Conservation (phyloP, 148 eudicot genomes). For the Rhododendron ferrugineum region DNA sequence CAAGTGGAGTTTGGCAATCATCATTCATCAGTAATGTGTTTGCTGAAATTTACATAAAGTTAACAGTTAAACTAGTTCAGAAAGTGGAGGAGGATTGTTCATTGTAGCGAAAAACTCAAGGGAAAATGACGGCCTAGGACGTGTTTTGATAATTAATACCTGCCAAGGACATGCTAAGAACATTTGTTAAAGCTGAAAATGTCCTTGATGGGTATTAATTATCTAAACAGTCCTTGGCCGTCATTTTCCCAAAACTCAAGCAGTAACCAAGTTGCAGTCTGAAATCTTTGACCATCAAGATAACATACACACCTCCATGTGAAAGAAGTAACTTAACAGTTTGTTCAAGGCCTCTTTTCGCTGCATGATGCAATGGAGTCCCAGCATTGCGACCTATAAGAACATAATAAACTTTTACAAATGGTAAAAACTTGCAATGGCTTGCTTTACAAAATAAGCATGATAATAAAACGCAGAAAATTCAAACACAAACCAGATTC, state of each 20-base stretch:
- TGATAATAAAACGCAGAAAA: not conserved
- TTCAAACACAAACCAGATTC: not conserved
- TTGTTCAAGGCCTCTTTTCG: slow-evolving; percentile 79
- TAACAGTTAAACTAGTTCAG: not conserved
- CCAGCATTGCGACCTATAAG: slow-evolving; percentile 74
- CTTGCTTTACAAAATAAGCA: slow-evolving; percentile 1
- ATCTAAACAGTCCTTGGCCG: too few relatives aligned
- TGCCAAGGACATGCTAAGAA: too few relatives aligned
- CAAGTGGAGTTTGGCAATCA: slow-evolving; percentile 89
- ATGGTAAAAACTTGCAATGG: not conserved
- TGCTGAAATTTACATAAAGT: slow-evolving; percentile 40
- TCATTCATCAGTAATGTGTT: slow-evolving; percentile 89
- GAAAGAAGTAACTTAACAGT: slow-evolving; percentile 74
- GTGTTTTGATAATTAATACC: too few relatives aligned
- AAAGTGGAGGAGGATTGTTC: not conserved
- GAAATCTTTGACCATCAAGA: not conserved
- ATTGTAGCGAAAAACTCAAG: not conserved
- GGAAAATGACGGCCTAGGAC: too few relatives aligned
- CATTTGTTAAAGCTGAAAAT: too few relatives aligned
- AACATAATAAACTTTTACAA: not conserved
- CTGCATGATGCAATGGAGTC: slow-evolving; percentile 95
- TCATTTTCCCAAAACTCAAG: not conserved
- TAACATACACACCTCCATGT: slow-evolving; percentile 56
- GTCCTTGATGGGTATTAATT: too few relatives aligned
- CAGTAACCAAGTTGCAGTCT: not conserved